Conservation (phyloP, 345 rosid genomes). For the Dipteronia dyeriana region DNA sequence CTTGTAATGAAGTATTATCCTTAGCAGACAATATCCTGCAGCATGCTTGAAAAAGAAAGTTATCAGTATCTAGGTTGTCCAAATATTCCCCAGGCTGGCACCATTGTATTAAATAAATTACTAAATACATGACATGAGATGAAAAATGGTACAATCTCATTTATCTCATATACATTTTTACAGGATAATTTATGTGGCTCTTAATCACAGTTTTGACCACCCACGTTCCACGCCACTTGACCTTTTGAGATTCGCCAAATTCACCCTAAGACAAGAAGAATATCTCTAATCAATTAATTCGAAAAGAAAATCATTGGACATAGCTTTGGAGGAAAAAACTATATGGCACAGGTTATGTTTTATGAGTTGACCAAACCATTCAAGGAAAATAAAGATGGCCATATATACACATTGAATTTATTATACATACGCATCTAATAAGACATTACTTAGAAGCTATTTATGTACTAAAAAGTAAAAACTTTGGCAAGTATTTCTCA, state of each 20-base stretch:
- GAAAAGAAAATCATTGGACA: not conserved
- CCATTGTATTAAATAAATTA: not conserved
- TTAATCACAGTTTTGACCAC: slow-evolving; percentile 57
- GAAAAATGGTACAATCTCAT: not conserved
- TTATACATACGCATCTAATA: not conserved
- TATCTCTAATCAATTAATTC: not conserved
- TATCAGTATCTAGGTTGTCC: slow-evolving; percentile 6
- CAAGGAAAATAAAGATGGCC: not conserved
- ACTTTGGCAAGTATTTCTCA: too few relatives aligned
- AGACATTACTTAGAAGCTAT: not conserved
- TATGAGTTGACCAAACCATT: not conserved
- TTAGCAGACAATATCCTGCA: slow-evolving; percentile 59
- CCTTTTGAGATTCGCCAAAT: slow-evolving; percentile 53
- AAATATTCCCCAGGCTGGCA: not conserved
- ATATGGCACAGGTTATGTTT: not conserved
- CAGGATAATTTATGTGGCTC: slow-evolving; percentile 45
- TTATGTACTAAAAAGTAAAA: too few relatives aligned
- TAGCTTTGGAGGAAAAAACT: not conserved
- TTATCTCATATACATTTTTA: slow-evolving; percentile 35
- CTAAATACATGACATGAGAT: not conserved
- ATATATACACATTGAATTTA: not conserved
- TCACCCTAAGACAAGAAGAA: slow-evolving; percentile 40
- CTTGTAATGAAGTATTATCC: slow-evolving; percentile 50
- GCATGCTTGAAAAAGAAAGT: slow-evolving; percentile 1
- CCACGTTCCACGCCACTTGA: slow-evolving; percentile 72